phyloP scores from a whole-genome alignment of 106 monocot species.

The Allium fistulosum region DNA sequence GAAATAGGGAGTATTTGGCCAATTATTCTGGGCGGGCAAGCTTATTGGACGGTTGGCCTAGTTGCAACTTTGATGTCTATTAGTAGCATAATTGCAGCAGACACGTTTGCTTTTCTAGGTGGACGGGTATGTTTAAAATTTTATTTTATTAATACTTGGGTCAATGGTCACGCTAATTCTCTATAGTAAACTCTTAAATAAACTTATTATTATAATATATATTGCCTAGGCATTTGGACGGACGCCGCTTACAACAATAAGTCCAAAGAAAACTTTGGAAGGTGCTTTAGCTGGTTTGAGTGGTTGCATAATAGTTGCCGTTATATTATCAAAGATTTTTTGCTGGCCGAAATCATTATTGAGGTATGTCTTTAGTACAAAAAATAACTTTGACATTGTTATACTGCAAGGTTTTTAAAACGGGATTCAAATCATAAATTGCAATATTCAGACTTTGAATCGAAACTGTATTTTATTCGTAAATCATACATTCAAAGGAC shows the following conservation, averaged over 20 bases:
- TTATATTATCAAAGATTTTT: slow-evolving; percentile 64
- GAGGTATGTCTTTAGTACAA: slow-evolving; percentile 35
- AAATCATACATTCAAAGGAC: no score
- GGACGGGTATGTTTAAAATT: slow-evolving; percentile 64
- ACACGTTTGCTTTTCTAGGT: slow-evolving; percentile 89
- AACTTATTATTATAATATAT: slow-evolving; percentile 1
- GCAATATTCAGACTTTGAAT: no score
- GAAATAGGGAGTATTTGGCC: slow-evolving; percentile 73
- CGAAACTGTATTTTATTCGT: no score
- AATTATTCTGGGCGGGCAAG: slow-evolving; percentile 71
- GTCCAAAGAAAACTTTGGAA: slow-evolving; percentile 95
- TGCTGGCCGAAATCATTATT: slow-evolving; percentile 76
- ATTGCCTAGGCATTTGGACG: slow-evolving; percentile 78
- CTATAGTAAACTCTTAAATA: neutral
- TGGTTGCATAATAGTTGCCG: slow-evolving; percentile 56
- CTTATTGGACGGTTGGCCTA: slow-evolving; percentile 97
- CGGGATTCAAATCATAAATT: no score
- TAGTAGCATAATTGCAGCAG: slow-evolving; percentile 91
- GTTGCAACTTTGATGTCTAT: slow-evolving; percentile 81
- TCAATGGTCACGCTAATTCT: neutral
- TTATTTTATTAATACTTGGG: neutral
- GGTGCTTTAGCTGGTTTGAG: slow-evolving; percentile 84
- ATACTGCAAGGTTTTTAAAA: neutral
- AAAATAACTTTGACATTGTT: neutral
- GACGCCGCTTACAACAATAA: slow-evolving; percentile 82